Evolutionary conservation across 2,329 filamentous ascomycete genomes (phyloP), one percentile per base, ranked within the genome.

Genomic region (Diaporthe sp.): DNA sequence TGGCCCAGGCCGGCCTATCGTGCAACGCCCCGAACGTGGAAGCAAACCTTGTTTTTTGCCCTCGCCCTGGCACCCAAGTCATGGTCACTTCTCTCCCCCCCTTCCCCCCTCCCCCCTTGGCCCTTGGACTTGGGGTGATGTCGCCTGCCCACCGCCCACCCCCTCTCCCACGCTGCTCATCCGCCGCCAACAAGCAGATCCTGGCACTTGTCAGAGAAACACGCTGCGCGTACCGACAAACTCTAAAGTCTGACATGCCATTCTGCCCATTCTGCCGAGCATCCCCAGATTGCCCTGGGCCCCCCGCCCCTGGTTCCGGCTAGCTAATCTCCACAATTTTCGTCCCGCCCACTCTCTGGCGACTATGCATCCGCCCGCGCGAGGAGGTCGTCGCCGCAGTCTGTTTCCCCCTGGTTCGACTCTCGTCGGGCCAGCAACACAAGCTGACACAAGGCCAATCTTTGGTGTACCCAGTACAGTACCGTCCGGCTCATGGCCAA

Each of bases 401-500:
- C 49, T 31, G 65, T 70, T 55, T 70, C 49, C 65, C 65, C 65
- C 65, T 70, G 65, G 25, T 70, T 70, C 65, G 65, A 70, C 65
- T 55, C 49, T 55, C 31, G 8, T 28, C 65, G 65, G 49, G 22
- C 65, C 65, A 53, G 65, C 65, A 39, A 42, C 5, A 13, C 5
- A 13, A 53, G 34, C 65, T 70, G 65, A 70, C 65, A 70, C 49
- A 39, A 70, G 46, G 34, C 34, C 46, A 70, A 55, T 34, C n/a
- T 55, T 28, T 39, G 46, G 34, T 70, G 65, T 70, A 70, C 65
- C 65, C 34, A 42, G 65, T 55, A 70, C 65, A 15, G 46, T 42
- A 55, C 65, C 49, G 34, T 70, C 49, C 49, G 65, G 65, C 34
- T 53, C 46, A 73, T 73, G 71, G 71, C 71, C 71, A 73, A 73